A percentile compares a stretch with the other conserved stretches of the same genome.
These are phyloP conservation scores for Pleurotus giganteus DNA, from an alignment of 768 basidiomycete genomes.

Conservation along the genomic window DNA sequence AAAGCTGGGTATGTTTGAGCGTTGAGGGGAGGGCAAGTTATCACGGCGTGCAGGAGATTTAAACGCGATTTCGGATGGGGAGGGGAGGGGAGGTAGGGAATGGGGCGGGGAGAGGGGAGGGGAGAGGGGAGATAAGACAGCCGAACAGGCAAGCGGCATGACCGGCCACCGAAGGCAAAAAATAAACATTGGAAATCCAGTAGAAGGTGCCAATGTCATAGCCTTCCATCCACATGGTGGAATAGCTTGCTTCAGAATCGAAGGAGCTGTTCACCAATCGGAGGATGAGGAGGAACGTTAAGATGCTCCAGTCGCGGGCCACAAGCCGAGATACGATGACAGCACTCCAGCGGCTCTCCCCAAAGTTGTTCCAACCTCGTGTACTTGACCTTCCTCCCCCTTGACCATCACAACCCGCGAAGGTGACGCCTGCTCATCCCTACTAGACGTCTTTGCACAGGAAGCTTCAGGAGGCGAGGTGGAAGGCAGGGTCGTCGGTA, in stretches of 20 bases:
- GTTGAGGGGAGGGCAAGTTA: not conserved
- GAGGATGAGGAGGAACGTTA: not conserved
- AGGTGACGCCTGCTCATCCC: not conserved
- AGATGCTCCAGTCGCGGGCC: not conserved
- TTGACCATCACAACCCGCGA: not conserved
- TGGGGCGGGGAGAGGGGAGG: not conserved
- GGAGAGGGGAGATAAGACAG: no score
- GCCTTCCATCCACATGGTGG: not conserved
- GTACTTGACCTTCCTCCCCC: not conserved
- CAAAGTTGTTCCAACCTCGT: not conserved
- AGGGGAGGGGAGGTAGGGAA: not conserved
- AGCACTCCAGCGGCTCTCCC: constrained; percentile 8
- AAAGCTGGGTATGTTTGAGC: not conserved
- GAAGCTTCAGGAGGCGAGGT: not conserved
- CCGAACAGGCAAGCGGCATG: no score
- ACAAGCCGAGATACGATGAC: constrained; percentile 6
- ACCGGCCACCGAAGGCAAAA: no score
- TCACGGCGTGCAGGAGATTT: not conserved
- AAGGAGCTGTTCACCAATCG: not conserved
- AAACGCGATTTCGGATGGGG: not conserved
- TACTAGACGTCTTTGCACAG: not conserved
- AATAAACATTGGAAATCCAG: no score
- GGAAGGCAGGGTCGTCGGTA: not conserved
- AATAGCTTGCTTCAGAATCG: not conserved
- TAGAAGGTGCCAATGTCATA: no score